Percentiles rank a stretch among this genome's conserved stretches.
Evolutionary conservation across 2,329 filamentous ascomycete species (phyloP).

Genomic region (Cladobotryum protrusum): DNA sequence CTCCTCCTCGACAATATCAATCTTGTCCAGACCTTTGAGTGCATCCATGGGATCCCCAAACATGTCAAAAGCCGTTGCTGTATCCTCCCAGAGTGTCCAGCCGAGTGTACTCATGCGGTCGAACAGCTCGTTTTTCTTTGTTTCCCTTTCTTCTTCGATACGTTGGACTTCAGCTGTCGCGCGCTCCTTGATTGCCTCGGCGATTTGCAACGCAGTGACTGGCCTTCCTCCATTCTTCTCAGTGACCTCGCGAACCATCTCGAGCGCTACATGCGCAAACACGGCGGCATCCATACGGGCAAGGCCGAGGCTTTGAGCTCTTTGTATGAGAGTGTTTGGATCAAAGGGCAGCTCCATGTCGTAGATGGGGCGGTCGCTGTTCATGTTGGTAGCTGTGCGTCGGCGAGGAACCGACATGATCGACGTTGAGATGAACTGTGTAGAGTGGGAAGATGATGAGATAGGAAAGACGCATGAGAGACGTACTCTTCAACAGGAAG

Average conservation of each 20-base stretch:
- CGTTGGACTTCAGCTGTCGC: conserved; percentile 15
- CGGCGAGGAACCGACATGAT: conserved; percentile 11
- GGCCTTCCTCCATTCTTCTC: conserved; percentile 5
- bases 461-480: no score
- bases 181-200: conserved; percentile 17
- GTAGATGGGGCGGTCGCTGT: conserved; percentile 7
- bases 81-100: conserved; percentile 1
- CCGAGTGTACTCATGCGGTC: conserved; percentile 1
- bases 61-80: not conserved
- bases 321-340: conserved; percentile 13
- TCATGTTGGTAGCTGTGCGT: not conserved
- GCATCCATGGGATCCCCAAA: not conserved
- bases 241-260: conserved; percentile 16
- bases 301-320: conserved; percentile 16
- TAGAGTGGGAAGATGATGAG: no score
- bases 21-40: conserved; percentile 7
- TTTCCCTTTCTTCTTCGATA: not conserved
- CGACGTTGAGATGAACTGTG: not conserved
- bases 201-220: conserved; percentile 15
- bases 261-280: conserved; percentile 17
- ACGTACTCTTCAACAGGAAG: no score
- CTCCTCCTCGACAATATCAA: conserved; percentile 9
- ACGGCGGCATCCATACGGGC: conserved; percentile 15
- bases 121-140: not conserved
- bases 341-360: conserved; percentile 16